These are phyloP conservation scores for Moesziomyces sp. DNA, from an alignment of 1,284 basidiomycete species.

Conservation along the genomic window DNA sequence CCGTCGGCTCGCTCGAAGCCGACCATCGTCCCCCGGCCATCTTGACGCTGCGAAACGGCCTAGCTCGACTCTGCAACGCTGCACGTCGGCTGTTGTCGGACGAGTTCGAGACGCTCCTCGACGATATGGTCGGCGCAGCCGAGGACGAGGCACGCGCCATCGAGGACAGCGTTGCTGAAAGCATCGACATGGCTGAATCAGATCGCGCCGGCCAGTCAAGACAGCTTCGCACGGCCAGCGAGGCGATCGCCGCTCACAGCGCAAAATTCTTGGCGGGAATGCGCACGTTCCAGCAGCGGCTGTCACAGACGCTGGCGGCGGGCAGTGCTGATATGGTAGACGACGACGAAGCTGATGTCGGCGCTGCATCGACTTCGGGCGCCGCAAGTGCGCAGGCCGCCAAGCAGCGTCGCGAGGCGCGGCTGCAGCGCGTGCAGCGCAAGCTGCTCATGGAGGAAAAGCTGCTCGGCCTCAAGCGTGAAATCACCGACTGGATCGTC, in stretches of 20 bases:
- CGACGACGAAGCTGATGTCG: constrained; percentile 16
- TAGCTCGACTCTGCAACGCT: constrained; percentile 38
- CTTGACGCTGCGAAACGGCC: constrained; percentile 26
- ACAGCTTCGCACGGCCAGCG: constrained; percentile 10
- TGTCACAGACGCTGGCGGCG: constrained; percentile 30
- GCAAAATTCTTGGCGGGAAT: constrained; percentile 27
- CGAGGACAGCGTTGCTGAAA: constrained; percentile 12
- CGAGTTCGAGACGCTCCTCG: constrained; percentile 43
- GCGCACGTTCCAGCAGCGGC: constrained; percentile 42
- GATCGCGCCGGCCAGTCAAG: neutral
- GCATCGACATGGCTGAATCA: constrained; percentile 10
- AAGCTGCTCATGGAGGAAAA: constrained; percentile 48
- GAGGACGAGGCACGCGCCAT: constrained; percentile 32
- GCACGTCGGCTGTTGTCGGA: constrained; percentile 30
- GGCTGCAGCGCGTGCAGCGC: constrained; percentile 35
- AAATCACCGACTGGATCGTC: constrained; percentile 46
- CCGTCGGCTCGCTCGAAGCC: constrained; percentile 22
- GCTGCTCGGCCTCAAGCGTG: constrained; percentile 42
- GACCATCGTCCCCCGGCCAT: constrained; percentile 11
- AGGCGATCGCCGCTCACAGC: constrained; percentile 22
- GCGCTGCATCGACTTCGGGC: constrained; percentile 1
- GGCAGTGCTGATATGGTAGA: constrained; percentile 25
- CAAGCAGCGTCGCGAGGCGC: constrained; percentile 27
- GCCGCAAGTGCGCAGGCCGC: constrained; percentile 6
- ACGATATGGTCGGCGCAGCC: constrained; percentile 37